Evolutionary conservation across 805 yeast species (phyloP), one percentile per base, ranked within the genome.

Genomic region (Cyberlindnera mrakii): DNA sequence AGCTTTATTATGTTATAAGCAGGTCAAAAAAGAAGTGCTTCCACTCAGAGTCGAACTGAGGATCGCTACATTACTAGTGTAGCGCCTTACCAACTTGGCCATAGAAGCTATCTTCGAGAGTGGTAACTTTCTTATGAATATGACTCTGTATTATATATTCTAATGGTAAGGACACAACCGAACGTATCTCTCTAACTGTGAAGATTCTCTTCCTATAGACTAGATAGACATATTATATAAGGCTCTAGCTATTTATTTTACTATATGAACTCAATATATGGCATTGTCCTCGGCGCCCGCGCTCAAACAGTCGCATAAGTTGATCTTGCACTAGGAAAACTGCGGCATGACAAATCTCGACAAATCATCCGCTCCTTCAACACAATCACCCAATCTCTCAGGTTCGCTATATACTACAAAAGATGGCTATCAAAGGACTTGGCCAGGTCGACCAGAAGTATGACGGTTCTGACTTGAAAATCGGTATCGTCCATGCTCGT

Each of bases 401-500:
- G 3, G 10, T 8, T 25, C 25, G 17, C 27, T 34, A 37, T 35
- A 32, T 18, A 4, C 15, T 18, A 65, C 23, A 52, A 23, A 23
- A 23, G 11, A 82, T 82, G 91, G 91, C 89, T 45, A 78, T 85
- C 44, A 79, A 80, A 62, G 96, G 96, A 53, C 69, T 88, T 54
- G 96, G 96, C 29, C 66, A 77, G 55, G 56, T 79, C 16, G 93
- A 87, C 63, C 75, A 79, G 60, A 53, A 61, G 41, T 84, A 84
- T 63, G 82, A 84, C 60, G 95, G 84, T 52, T 72, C 82, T 25
- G 59, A 67, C 3, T 69, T 90, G 50, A 76, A 82, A 54, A 71
- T 93, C 42, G 96, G 91, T 30, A 88, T 93, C 58, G 75, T 93
- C 44, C 96, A 90, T 63, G 97, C 99, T 14, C 85, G 99, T 65